Percentiles rank a stretch among this genome's conserved stretches.
These are phyloP conservation scores for Metschnikowia proteae DNA, from an alignment of 805 yeast species.

Conservation along the genomic window DNA sequence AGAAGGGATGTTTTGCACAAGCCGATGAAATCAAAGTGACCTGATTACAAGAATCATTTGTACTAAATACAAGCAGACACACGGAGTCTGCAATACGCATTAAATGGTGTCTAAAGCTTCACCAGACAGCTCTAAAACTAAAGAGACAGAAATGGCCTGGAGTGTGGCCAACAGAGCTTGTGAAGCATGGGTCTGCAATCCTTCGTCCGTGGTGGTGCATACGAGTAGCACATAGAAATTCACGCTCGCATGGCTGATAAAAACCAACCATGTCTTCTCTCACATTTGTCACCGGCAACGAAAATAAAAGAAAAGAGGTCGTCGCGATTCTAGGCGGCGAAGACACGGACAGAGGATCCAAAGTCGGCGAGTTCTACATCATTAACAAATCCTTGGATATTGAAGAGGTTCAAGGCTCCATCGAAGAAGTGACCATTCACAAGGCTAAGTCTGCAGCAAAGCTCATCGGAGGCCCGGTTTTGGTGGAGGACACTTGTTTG, in stretches of 20 bases:
- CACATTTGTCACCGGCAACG: constrained; percentile 84
- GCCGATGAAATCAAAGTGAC: no score
- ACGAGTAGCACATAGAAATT: background rate
- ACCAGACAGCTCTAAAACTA: no score
- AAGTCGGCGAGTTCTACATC: constrained; percentile 50
- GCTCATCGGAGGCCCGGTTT: constrained; percentile 68
- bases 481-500: constrained; percentile 93
- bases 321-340: constrained; percentile 60
- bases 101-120: no score
- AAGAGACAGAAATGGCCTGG: no score
- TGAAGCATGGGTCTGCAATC: no score
- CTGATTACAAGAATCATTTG: no score
- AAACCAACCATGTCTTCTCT: constrained; percentile 21
- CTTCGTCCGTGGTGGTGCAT: background rate
- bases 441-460: constrained; percentile 75
- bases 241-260: background rate
- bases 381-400: constrained; percentile 70
- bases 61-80: no score
- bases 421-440: constrained; percentile 74
- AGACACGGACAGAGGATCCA: constrained; percentile 22
- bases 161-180: no score
- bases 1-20: no score
- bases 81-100: no score
- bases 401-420: constrained; percentile 87
- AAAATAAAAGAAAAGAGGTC: constrained; percentile 83